Evolutionary conservation across 805 yeast species (phyloP).

Genomic region (Zygoascus biomembranicola): DNA sequence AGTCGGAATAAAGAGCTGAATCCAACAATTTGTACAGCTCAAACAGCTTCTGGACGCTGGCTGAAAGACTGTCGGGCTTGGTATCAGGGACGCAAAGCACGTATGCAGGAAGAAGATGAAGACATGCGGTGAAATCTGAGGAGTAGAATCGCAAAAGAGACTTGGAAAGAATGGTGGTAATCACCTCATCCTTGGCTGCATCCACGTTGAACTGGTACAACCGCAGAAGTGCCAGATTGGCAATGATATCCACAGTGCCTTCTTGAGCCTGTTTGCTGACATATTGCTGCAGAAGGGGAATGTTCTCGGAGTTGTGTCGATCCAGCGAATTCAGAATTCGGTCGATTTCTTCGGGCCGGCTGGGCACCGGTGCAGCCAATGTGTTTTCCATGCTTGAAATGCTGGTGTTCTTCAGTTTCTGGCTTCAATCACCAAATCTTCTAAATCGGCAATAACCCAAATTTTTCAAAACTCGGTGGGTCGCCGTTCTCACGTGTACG

Average conservation of each 20-base stretch:
- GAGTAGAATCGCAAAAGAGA: constrained; percentile 35
- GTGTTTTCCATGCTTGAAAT: constrained; percentile 30
- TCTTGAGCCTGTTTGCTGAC: constrained; percentile 32
- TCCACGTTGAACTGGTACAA: constrained; percentile 33
- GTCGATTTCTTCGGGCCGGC: constrained; percentile 35
- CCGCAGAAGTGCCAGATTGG: constrained; percentile 41
- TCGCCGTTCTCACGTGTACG: not conserved
- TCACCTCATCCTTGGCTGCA: constrained; percentile 32
- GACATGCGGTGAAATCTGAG: constrained; percentile 36
- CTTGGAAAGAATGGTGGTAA: constrained; percentile 33
- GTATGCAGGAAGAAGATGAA: constrained; percentile 39
- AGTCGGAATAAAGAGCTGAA: constrained; percentile 24
- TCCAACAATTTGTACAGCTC: constrained; percentile 25
- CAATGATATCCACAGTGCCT: constrained; percentile 31
- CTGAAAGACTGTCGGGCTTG: constrained; percentile 20
- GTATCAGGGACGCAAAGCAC: constrained; percentile 23
- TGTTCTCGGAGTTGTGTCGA: constrained; percentile 38
- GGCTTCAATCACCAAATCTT: too few species aligned
- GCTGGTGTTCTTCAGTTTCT: not conserved
- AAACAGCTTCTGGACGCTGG: constrained; percentile 23
- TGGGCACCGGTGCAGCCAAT: constrained; percentile 27
- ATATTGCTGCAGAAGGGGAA: constrained; percentile 39
- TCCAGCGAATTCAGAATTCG: constrained; percentile 35
- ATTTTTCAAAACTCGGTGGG: not conserved
- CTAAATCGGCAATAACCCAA: not conserved